These are phyloP conservation scores for Pseudonitzschia pungens DNA, from an alignment of 108 stramenopile species.

Conservation along the genomic window DNA sequence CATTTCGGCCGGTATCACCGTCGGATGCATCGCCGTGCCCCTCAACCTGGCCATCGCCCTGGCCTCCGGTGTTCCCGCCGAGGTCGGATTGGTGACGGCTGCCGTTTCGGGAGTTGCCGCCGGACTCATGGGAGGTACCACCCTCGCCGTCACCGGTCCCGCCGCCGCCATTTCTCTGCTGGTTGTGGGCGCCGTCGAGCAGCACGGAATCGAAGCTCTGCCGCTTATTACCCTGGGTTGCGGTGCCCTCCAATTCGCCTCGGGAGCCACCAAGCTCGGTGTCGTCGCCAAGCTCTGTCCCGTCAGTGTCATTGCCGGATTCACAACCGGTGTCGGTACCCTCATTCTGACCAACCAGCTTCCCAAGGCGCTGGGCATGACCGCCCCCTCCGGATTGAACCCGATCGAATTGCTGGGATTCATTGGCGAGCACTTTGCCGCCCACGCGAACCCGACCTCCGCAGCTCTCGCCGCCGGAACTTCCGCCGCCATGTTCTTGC, in stretches of 20 bases:
- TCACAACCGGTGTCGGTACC: conserved; percentile 34
- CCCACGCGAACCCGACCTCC: conserved; percentile 21
- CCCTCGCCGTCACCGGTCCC: conserved; percentile 33
- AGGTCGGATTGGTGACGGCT: conserved; percentile 32
- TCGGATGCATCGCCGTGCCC: conserved; percentile 36
- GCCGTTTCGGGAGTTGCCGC: conserved; percentile 31
- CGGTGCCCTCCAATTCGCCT: conserved; percentile 27
- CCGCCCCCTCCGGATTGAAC: conserved; percentile 25
- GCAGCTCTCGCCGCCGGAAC: conserved; percentile 33
- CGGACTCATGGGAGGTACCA: conserved; percentile 34
- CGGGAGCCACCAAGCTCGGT: conserved; percentile 26
- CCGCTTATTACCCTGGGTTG: conserved; percentile 34
- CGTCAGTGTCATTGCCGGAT: conserved; percentile 36
- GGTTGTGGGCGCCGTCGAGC: conserved; percentile 31
- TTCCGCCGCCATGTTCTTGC: conserved; percentile 27
- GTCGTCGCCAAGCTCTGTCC: conserved; percentile 34
- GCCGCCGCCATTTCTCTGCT: conserved; percentile 32
- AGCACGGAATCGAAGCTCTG: conserved; percentile 31
- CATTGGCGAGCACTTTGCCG: conserved; percentile 22
- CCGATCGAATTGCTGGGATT: conserved; percentile 25
- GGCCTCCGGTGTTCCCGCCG: conserved; percentile 32
- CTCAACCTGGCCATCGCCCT: conserved; percentile 33
- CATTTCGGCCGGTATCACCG: conserved; percentile 33
- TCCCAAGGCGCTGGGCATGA: conserved; percentile 36
- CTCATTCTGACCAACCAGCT: conserved; percentile 34